Base-by-base conservation (phyloP, 2,329 filamentous ascomycete species). In the Pestalotiopsis sp. region DNA sequence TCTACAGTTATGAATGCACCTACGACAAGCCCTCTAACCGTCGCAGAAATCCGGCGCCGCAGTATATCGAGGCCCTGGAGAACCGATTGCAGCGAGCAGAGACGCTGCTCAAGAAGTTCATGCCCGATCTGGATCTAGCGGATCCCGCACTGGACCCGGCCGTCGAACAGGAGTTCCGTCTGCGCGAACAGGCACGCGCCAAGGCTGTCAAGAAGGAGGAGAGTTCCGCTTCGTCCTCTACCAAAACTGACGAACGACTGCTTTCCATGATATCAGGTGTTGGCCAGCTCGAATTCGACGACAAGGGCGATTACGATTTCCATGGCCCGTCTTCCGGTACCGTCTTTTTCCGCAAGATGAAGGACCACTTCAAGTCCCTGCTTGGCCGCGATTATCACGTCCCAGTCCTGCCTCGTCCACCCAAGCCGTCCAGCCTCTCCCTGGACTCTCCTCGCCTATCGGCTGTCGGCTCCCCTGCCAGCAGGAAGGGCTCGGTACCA, bases 1-100 rank as follows among this genome's bases (percentile, higher is more conserved):
- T 98, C 64, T 99, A 99, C 81, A 98, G 94, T 79, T 99, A 99
- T 85, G 94, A 97, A 78, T 98, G 95, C 80, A 97, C 94, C 36
- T 97, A 97, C 81, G 94, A 97, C 77, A 96, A 97, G 79, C 95
- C 95, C 13, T 97, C 94, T 27, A 97, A 97, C 79, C 89, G 95
- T 73, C 89, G 94, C 73, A 90, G 95, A 75, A 97, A 97, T 78
- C 94, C 95, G 25, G 93, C 93, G 31, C 94, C 95, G 20, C 94
- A 97, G 81, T 97, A 97, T 78, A 93, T 97, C 73, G 95, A 97
- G 81, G 93, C 93, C 3, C 85, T 98, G 63, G 95, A 97, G 80
- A 90, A 86, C 72, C 90, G 93, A 72, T 83, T 97, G 66, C 93
- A 95, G 75, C 93, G 94, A 71, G 93, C 94, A 38, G 94, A 97